phyloP scores from a whole-genome alignment of 2,329 filamentous ascomycete genomes.

The Diaporthe nobilis region DNA sequence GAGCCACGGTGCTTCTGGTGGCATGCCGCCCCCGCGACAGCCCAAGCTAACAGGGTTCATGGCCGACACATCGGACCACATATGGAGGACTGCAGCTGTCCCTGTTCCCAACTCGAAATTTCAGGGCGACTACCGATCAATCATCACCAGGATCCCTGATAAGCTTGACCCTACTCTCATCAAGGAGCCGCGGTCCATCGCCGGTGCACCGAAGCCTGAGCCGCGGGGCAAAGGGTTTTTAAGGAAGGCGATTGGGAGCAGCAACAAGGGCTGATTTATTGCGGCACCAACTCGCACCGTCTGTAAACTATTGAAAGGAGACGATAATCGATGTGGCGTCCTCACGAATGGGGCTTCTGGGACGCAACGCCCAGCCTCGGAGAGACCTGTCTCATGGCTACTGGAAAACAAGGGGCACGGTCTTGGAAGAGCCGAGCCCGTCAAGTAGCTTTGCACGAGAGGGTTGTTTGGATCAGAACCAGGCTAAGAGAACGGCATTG shows the following conservation, averaged over 20 bases:
- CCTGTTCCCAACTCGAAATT: constrained; percentile 74
- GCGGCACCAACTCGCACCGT: background rate
- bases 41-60: constrained; percentile 72
- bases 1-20: constrained; percentile 65
- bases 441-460: constrained; percentile 18
- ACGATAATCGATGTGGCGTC: background rate
- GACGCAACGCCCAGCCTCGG: background rate
- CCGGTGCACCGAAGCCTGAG: constrained; percentile 81
- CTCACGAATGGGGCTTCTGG: background rate
- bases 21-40: constrained; percentile 52
- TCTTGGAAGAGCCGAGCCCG: background rate
- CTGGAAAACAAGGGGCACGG: background rate
- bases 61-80: constrained; percentile 80
- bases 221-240: constrained; percentile 65
- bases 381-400: background rate
- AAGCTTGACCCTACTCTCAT: constrained; percentile 89
- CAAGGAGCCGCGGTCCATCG: constrained; percentile 91
- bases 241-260: constrained; percentile 66
- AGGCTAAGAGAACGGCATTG: constrained; percentile 37
- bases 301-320: background rate
- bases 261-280: constrained; percentile 14
- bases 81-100: constrained; percentile 80
- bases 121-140: constrained; percentile 72
- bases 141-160: constrained; percentile 78
- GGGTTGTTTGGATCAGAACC: constrained; percentile 38